These are phyloP conservation scores for Chaetomium tenue DNA, from an alignment of 495 filamentous ascomycete genomes.

Conservation along the genomic window DNA sequence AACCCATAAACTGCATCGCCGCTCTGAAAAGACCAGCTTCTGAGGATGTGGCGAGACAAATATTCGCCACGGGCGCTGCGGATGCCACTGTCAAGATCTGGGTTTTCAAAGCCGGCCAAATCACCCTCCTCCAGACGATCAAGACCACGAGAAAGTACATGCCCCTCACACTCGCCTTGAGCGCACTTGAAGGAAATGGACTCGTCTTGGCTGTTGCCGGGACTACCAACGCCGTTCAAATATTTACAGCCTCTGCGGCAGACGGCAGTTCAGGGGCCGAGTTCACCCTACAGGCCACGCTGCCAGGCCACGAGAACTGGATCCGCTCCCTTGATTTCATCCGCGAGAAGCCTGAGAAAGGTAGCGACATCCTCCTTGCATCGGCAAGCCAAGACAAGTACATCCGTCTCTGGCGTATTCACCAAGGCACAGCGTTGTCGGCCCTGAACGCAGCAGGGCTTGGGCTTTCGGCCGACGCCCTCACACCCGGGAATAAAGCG, in stretches of 20 bases:
- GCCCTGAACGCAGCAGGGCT: slow-evolving; percentile 42
- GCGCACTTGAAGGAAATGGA: slow-evolving; percentile 52
- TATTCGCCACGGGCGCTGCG: slow-evolving; percentile 70
- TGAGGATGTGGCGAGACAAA: slow-evolving; percentile 27
- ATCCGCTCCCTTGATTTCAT: slow-evolving; percentile 80
- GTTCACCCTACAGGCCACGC: slow-evolving; percentile 72
- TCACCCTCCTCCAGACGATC: slow-evolving; percentile 66
- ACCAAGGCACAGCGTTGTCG: slow-evolving; percentile 63
- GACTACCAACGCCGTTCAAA: slow-evolving; percentile 71
- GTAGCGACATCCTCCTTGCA: slow-evolving; percentile 74
- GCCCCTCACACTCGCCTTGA: slow-evolving; percentile 71
- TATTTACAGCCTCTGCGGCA: slow-evolving; percentile 59
- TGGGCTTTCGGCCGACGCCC: slow-evolving; percentile 47
- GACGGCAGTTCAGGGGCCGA: slow-evolving; percentile 33
- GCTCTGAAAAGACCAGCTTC: slow-evolving; percentile 45
- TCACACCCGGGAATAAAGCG: slow-evolving; percentile 76
- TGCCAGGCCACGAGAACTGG: slow-evolving; percentile 94
- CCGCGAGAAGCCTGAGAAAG: slow-evolving; percentile 51
- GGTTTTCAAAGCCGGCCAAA: slow-evolving; percentile 52
- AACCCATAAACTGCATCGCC: slow-evolving; percentile 77
- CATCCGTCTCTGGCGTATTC: slow-evolving; percentile 87
- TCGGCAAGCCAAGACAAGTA: slow-evolving; percentile 98
- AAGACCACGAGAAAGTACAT: slow-evolving; percentile 72
- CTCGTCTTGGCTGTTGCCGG: slow-evolving; percentile 77
- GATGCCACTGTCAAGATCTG: slow-evolving; percentile 83